Evolutionary conservation across 108 stramenopile genomes (phyloP), one percentile per base, ranked within the genome.

Genomic region (Cyclotella kingstonii): DNA sequence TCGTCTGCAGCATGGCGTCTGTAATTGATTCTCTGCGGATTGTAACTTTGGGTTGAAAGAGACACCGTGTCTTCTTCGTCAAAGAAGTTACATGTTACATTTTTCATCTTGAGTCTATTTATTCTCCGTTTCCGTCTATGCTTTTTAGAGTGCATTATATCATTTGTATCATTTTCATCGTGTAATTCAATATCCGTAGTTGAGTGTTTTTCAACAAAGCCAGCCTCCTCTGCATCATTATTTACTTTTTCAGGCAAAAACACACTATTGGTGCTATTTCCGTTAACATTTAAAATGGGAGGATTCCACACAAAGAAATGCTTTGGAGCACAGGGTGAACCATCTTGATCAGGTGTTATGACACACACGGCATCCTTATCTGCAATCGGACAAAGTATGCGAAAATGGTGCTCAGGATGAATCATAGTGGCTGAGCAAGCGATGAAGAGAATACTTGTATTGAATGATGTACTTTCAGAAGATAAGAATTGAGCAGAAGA

Each of bases 381-480:
- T 9, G 68, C 60, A 56, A 90, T 85, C 0, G 92, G 87, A 42
- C 90, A 83, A 3, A 97, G 62, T 21, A 68, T 23, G 5, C 82
- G 70, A 56, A 97, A 87, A 66, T 94, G 95, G 33, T 87, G 56
- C 36, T 78, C 82, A 1, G 98, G 95, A 56, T 88, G 82, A 5
- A 78, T 51, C 73, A 98, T 83, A 2, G 98, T 98, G 25, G 98
- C 98, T 11, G 95, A 95, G 61, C 95, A 95, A 39, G 78, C 79
- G 42, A 98, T 76, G 65, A 97, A 97, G 17, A 61, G 76, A 29
- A 39, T 65, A 42, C 30, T 33, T 18, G 44, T 21, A 23, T 54
- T 68, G 38, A 4, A 19, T 11, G 0, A 8, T 54, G 28, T 31
- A 60, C 31, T 25, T 46, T 18, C 21, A 15, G 54, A 25, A 28